phyloP scores from a whole-genome alignment of 495 filamentous ascomycete species.

The Hypoxylon rickii region DNA sequence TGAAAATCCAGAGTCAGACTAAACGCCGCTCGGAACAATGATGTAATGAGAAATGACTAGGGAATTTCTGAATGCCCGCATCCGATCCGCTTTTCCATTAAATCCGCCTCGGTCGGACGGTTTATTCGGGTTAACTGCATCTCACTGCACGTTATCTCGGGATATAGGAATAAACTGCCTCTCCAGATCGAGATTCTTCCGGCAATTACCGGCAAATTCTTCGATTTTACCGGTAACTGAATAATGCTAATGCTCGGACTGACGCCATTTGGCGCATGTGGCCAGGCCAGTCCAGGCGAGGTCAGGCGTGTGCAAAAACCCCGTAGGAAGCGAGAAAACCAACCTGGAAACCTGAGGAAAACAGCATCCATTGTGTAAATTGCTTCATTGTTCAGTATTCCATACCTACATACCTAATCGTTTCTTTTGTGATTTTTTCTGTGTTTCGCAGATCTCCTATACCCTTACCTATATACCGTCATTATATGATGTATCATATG shows the following conservation, averaged over 20 bases:
- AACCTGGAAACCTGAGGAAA: too few relatives aligned
- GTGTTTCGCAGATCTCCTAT: too few relatives aligned
- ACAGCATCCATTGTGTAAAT: too few relatives aligned
- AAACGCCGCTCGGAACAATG: not conserved
- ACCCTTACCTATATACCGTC: not conserved
- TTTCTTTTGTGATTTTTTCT: too few relatives aligned
- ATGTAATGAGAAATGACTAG: not conserved
- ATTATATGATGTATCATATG: conserved; percentile 14
- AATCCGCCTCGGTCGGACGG: not conserved
- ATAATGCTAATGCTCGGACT: not conserved
- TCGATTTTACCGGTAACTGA: too few relatives aligned
- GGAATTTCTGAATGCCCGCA: not conserved
- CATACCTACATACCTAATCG: not conserved
- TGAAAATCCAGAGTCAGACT: too few relatives aligned
- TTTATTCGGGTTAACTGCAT: not conserved
- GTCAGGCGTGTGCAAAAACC: too few relatives aligned
- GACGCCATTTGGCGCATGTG: not conserved
- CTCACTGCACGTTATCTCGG: too few relatives aligned
- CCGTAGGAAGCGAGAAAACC: too few relatives aligned
- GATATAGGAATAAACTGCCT: not conserved
- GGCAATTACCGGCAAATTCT: not conserved
- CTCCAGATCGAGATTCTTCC: not conserved
- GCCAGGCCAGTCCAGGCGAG: not conserved
- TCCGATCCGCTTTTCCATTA: not conserved
- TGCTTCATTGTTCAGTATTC: too few relatives aligned